phyloP scores from a whole-genome alignment of 805 yeast species.

The Candida glaebosa region DNA sequence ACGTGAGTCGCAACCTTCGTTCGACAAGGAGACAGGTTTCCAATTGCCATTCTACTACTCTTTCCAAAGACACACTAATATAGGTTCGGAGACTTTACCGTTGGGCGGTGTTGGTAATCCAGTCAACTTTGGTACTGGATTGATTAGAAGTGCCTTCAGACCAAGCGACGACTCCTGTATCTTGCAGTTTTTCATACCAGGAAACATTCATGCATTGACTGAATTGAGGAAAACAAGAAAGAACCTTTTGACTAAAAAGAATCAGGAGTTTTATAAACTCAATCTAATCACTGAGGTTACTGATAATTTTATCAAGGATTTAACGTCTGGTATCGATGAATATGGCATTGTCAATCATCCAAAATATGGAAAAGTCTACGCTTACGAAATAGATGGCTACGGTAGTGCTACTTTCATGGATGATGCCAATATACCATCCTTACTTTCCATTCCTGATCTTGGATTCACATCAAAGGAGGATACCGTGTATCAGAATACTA shows the following conservation, averaged over 20 bases:
- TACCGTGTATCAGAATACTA: conserved; percentile 68
- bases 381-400: conserved; percentile 87
- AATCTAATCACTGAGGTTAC: conserved; percentile 20
- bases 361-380: conserved; percentile 70
- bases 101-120: conserved; percentile 83
- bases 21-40: conserved; percentile 46
- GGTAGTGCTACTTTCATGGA: conserved; percentile 77
- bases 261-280: conserved; percentile 7
- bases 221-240: conserved; percentile 46
- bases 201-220: conserved; percentile 70
- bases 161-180: conserved; percentile 87
- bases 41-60: conserved; percentile 52
- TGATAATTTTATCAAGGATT: conserved; percentile 34
- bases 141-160: conserved; percentile 78
- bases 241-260: conserved; percentile 16
- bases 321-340: conserved; percentile 55
- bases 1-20: conserved; percentile 63
- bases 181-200: conserved; percentile 81
- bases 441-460: conserved; percentile 74
- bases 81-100: conserved; percentile 80
- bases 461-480: conserved; percentile 56
- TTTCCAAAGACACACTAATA: conserved; percentile 69
- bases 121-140: conserved; percentile 63
- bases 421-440: conserved; percentile 86
- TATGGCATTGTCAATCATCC: conserved; percentile 70